These are phyloP conservation scores for Quercus phellos DNA, from an alignment of 331 rosid genomes.

Conservation along the genomic window DNA sequence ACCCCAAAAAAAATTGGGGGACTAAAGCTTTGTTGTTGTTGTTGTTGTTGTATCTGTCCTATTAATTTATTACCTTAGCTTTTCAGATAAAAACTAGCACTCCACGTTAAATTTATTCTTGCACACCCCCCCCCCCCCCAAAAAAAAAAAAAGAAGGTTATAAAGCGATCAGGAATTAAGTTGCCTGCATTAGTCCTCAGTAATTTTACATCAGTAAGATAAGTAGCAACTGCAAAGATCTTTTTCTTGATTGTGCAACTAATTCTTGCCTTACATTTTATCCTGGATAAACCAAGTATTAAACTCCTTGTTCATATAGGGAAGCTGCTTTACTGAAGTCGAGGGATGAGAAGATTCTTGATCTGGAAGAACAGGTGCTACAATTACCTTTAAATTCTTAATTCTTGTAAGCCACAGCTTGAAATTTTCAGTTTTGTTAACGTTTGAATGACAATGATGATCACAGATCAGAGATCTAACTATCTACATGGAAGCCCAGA, in stretches of 20 bases:
- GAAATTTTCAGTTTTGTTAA: conserved; percentile 4
- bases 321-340: conserved; percentile 44
- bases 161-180: too few species aligned
- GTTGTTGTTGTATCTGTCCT: not conserved
- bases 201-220: too few species aligned
- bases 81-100: too few species aligned
- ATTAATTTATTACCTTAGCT: not conserved
- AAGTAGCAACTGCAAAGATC: too few species aligned
- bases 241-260: conserved; percentile 1
- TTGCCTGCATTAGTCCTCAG: too few species aligned
- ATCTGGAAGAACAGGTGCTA: conserved; percentile 88
- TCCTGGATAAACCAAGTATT: not conserved
- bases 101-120: too few species aligned
- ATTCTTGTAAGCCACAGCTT: conserved; percentile 1
- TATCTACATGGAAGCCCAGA: conserved; percentile 70
- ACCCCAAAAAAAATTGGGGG: too few species aligned
- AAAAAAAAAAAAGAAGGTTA: too few species aligned
- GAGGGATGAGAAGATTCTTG: conserved; percentile 53
- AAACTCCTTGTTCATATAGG: conserved; percentile 48
- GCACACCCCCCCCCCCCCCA: too few species aligned
- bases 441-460: conserved; percentile 11
- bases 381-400: conserved; percentile 5
- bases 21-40: too few species aligned
- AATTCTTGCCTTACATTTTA: conserved; percentile 7
- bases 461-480: conserved; percentile 81